A percentile compares a stretch with the other conserved stretches of the same genome.
phyloP scores from a whole-genome alignment of 331 rosid species.

The Rhamnella rubrinervis region DNA sequence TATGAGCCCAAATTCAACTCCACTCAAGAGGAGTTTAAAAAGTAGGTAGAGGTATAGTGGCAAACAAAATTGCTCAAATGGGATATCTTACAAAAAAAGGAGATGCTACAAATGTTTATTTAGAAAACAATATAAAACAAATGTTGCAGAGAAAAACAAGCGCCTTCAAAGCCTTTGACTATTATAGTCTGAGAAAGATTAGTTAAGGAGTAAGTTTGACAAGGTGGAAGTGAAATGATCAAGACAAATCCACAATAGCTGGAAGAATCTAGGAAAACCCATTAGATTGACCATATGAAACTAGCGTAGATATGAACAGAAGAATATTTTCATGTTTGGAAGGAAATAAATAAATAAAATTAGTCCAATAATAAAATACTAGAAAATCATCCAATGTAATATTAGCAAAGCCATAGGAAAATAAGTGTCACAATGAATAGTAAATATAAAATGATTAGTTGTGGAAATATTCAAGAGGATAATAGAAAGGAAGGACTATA shows the following conservation, averaged over 20 bases:
- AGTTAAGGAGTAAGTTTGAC: conserved; percentile 46
- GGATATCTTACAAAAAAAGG: conserved; percentile 48
- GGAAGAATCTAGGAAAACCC: conserved; percentile 43
- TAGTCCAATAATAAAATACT: too few species aligned
- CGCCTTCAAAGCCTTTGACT: conserved; percentile 49
- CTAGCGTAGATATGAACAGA: conserved; percentile 69
- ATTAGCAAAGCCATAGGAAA: too few species aligned
- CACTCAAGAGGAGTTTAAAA: conserved; percentile 44
- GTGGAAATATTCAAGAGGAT: too few species aligned
- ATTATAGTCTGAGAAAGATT: conserved; percentile 65
- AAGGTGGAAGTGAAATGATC: conserved; percentile 45
- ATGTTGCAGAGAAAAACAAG: conserved; percentile 57
- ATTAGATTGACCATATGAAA: conserved; percentile 41
- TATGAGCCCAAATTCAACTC: conserved; percentile 54
- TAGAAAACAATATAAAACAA: conserved; percentile 58
- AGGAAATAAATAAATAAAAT: too few species aligned
- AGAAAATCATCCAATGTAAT: too few species aligned
- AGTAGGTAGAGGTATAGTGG: conserved; percentile 46
- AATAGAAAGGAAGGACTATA: too few species aligned
- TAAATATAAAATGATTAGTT: too few species aligned
- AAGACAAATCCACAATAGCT: conserved; percentile 40
- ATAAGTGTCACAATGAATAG: too few species aligned
- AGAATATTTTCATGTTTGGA: too few species aligned
- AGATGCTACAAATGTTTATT: conserved; percentile 50
- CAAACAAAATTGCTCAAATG: conserved; percentile 44